Percentiles rank a stretch among this genome's conserved stretches.
phyloP scores from a whole-genome alignment of 2,329 filamentous ascomycete species.

The Aspergillus viridinutans region DNA sequence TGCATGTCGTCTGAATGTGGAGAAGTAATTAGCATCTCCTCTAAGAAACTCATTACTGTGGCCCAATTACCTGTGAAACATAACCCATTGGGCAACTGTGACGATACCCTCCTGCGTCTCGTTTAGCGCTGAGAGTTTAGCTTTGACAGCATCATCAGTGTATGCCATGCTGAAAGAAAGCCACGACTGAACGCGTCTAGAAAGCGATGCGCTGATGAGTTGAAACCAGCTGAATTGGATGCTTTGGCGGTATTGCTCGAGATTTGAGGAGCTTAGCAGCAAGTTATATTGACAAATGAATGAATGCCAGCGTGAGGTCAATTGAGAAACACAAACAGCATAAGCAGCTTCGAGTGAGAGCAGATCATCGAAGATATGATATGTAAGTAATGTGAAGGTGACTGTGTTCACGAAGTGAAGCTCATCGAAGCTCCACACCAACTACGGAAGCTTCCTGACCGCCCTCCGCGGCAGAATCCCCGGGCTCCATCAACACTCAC shows the following conservation, averaged over 20 bases:
- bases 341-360: background rate
- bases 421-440: background rate
- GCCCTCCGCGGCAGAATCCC: slow-evolving; percentile 11
- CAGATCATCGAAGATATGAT: background rate
- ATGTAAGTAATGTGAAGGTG: background rate
- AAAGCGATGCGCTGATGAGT: background rate
- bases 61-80: slow-evolving; percentile 81
- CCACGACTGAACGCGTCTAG: background rate
- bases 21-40: slow-evolving; percentile 12
- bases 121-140: slow-evolving; percentile 91
- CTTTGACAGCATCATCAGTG: slow-evolving; percentile 89
- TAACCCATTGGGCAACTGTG: slow-evolving; percentile 97
- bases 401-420: background rate
- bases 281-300: background rate
- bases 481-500: slow-evolving; percentile 1
- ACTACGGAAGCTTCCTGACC: slow-evolving; percentile 7
- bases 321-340: background rate
- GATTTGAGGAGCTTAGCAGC: background rate
- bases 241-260: background rate
- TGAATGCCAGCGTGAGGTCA: background rate
- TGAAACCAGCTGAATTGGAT: background rate
- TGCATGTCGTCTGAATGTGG: slow-evolving; percentile 70
- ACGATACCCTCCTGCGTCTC: slow-evolving; percentile 97
- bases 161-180: slow-evolving; percentile 67
- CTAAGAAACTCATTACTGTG: slow-evolving; percentile 8